Conservation (phyloP, 179 eudicot species). For the Camellia oleifera region DNA sequence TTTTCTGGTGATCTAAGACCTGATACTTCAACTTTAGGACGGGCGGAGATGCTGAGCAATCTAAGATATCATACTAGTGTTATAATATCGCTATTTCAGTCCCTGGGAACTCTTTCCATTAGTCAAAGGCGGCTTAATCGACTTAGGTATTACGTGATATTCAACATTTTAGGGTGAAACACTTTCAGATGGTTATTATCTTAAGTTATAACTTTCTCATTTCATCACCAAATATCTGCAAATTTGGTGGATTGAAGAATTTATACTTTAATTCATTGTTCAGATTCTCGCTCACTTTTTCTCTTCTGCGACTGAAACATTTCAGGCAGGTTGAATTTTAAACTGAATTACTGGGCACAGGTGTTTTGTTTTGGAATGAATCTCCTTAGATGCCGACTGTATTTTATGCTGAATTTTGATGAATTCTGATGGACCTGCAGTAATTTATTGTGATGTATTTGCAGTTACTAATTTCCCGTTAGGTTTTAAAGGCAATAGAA, state of each 20-base stretch:
- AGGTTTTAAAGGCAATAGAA: neutral
- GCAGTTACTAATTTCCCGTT: neutral
- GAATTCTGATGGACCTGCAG: neutral
- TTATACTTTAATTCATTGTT: neutral
- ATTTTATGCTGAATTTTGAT: constrained; percentile 7
- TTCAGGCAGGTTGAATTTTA: neutral
- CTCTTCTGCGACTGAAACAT: neutral
- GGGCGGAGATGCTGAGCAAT: constrained; percentile 99
- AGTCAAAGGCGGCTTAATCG: constrained; percentile 97
- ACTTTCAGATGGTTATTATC: neutral
- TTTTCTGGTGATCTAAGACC: constrained; percentile 91
- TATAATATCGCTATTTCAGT: constrained; percentile 91
- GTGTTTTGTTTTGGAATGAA: constrained; percentile 2
- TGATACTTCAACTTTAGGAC: constrained; percentile 88
- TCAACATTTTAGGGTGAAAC: constrained; percentile 9
- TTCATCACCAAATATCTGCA: neutral
- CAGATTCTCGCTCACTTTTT: neutral
- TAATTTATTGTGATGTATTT: neutral
- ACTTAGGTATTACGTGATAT: constrained; percentile 61
- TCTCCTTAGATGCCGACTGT: neutral
- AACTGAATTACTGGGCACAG: neutral
- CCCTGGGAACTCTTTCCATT: constrained; percentile 89
- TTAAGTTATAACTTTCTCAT: neutral
- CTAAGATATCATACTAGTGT: constrained; percentile 98
- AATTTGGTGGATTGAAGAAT: neutral